phyloP scores from a whole-genome alignment of 139 green algal species.

The Eudorina sp. region DNA sequence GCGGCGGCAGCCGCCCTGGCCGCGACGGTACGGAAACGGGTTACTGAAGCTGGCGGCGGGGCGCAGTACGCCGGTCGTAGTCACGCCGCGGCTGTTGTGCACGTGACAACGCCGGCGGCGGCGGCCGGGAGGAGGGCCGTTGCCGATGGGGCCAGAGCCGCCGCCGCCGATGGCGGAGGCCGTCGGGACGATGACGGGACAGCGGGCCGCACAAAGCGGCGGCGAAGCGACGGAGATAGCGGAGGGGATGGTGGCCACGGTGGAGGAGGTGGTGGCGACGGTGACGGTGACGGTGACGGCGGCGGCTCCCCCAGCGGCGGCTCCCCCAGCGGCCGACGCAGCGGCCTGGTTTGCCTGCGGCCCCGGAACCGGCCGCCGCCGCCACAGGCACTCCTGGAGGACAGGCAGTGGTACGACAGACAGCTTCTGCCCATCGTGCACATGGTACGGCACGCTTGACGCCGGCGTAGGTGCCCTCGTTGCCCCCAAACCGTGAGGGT shows the following conservation, averaged over 20 bases:
- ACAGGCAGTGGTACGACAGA: constrained; percentile 35
- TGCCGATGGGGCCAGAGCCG: neutral
- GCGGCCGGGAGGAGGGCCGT: neutral
- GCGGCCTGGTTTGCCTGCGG: constrained; percentile 24
- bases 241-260: neutral
- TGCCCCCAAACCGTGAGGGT: too few relatives aligned
- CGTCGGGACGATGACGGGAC: neutral
- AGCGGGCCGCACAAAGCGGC: neutral
- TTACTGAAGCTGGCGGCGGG: neutral
- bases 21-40: constrained; percentile 2
- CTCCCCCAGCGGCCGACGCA: neutral
- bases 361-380: constrained; percentile 30
- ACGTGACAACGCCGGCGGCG: neutral
- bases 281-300: neutral
- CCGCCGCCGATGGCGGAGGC: neutral
- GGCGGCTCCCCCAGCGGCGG: neutral
- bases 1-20: neutral
- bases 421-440: constrained; percentile 62
- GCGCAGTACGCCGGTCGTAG: too few relatives aligned
- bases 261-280: neutral
- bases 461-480: too few relatives aligned
- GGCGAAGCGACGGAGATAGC: neutral
- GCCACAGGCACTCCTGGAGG: constrained; percentile 58
- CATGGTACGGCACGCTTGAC: constrained; percentile 29
- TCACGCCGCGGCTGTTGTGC: neutral